These are phyloP conservation scores for Monilinia laxa DNA, from an alignment of 2,329 filamentous ascomycete species.

Conservation along the genomic window DNA sequence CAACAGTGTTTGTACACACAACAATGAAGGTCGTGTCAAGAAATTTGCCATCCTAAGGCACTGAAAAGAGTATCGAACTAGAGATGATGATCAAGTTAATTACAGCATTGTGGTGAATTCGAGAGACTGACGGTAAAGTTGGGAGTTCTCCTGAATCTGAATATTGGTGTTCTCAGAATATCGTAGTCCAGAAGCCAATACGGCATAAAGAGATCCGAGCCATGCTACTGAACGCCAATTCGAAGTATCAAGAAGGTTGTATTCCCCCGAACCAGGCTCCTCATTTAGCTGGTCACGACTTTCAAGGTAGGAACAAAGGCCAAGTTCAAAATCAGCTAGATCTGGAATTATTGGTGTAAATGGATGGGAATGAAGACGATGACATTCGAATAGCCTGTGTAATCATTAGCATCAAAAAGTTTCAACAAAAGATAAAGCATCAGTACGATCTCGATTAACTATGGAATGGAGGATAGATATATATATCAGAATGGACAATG, in stretches of 20 bases:
- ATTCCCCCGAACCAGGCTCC: neutral
- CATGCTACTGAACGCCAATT: slow-evolving; percentile 6
- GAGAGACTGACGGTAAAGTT: slow-evolving; percentile 8
- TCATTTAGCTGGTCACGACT: too few relatives aligned
- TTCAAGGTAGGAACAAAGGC: slow-evolving; percentile 7
- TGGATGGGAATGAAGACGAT: slow-evolving; percentile 3
- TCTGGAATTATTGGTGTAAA: slow-evolving; percentile 10
- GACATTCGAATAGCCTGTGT: slow-evolving; percentile 3
- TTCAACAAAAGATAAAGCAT: neutral
- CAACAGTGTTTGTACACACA: slow-evolving; percentile 61
- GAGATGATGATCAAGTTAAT: slow-evolving; percentile 3
- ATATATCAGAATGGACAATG: neutral
- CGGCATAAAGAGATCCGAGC: slow-evolving; percentile 1
- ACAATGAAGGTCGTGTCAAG: slow-evolving; percentile 58
- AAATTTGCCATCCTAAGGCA: slow-evolving; percentile 62
- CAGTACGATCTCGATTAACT: slow-evolving; percentile 47
- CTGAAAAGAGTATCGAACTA: slow-evolving; percentile 47
- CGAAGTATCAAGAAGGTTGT: neutral
- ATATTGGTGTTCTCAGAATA: neutral
- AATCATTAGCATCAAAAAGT: neutral
- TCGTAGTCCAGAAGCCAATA: slow-evolving; percentile 2
- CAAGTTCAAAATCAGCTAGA: neutral
- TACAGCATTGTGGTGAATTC: neutral
- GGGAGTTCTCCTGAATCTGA: slow-evolving; percentile 1
- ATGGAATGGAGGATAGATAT: slow-evolving; percentile 46